These are phyloP conservation scores for Monosporozyma servazzii DNA, from an alignment of 805 yeast species.

Conservation along the genomic window DNA sequence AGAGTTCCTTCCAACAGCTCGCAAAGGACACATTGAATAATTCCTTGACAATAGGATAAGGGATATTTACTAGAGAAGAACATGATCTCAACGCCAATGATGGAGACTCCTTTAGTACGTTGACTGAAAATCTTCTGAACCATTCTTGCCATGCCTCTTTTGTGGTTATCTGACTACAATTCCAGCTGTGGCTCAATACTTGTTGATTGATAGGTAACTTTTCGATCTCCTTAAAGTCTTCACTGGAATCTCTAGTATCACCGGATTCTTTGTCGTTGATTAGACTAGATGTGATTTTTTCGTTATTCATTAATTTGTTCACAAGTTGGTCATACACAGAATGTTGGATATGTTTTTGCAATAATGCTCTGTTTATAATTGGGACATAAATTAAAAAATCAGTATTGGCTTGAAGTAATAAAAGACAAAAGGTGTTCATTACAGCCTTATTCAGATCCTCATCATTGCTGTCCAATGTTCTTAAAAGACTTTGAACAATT, in stretches of 20 bases:
- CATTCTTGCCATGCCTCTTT: constrained; percentile 98
- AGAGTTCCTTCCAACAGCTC: constrained; percentile 89
- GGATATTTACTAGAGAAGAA: constrained; percentile 76
- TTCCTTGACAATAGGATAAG: constrained; percentile 81
- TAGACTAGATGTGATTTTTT: constrained; percentile 73
- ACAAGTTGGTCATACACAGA: constrained; percentile 75
- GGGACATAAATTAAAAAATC: constrained; percentile 85
- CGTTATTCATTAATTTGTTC: constrained; percentile 67
- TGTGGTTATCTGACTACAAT: constrained; percentile 77
- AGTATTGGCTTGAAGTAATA: constrained; percentile 70
- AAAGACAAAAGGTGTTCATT: constrained; percentile 69
- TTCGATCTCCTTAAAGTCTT: constrained; percentile 53
- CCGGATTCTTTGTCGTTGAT: constrained; percentile 53
- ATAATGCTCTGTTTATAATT: constrained; percentile 57
- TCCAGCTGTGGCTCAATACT: constrained; percentile 77
- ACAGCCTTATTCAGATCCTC: constrained; percentile 58
- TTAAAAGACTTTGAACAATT: constrained; percentile 74
- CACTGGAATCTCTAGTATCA: constrained; percentile 34
- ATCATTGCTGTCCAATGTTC: constrained; percentile 46
- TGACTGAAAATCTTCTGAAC: constrained; percentile 81
- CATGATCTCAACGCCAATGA: constrained; percentile 92
- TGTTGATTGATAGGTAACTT: constrained; percentile 64
- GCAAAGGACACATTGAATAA: constrained; percentile 91
- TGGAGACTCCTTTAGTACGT: constrained; percentile 82
- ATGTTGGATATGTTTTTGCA: constrained; percentile 56